These are phyloP conservation scores for Talaromyces sp. DNA, from an alignment of 2,329 filamentous ascomycete genomes.

Conservation along the genomic window DNA sequence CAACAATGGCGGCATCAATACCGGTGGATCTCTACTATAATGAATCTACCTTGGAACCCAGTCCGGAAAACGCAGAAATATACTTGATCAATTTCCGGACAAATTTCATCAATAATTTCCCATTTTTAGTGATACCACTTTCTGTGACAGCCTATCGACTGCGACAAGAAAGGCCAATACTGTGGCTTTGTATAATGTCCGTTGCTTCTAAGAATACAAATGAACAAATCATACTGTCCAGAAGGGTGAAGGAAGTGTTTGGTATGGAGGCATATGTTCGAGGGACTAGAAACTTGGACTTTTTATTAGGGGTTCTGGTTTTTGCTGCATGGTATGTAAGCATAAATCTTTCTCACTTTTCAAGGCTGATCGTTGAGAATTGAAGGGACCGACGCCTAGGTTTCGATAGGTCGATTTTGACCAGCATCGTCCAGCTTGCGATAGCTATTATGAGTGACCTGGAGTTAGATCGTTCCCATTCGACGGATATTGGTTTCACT, in stretches of 20 bases:
- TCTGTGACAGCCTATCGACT: background rate
- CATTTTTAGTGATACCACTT: background rate
- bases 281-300: conserved; percentile 3
- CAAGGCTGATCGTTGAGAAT: no score
- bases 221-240: conserved; percentile 4
- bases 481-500: background rate
- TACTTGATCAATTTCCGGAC: conserved; percentile 6
- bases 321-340: conserved; percentile 3
- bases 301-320: conserved; percentile 3
- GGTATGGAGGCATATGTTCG: conserved; percentile 1
- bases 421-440: conserved; percentile 8
- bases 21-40: background rate
- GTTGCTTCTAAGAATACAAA: conserved; percentile 4
- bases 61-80: background rate
- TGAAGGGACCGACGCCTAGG: conserved; percentile 7
- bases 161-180: conserved; percentile 7
- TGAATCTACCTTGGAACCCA: background rate
- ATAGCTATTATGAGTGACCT: conserved; percentile 3
- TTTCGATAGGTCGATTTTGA: background rate
- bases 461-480: background rate
- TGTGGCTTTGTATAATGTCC: conserved; percentile 11
- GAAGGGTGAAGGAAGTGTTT: background rate
- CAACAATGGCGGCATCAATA: background rate
- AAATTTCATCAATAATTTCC: conserved; percentile 4
- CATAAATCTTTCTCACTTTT: no score